Evolutionary conservation across 129 eudicot species (phyloP), one percentile per base, ranked within the genome.

Genomic region (Erigeron canadensis): DNA sequence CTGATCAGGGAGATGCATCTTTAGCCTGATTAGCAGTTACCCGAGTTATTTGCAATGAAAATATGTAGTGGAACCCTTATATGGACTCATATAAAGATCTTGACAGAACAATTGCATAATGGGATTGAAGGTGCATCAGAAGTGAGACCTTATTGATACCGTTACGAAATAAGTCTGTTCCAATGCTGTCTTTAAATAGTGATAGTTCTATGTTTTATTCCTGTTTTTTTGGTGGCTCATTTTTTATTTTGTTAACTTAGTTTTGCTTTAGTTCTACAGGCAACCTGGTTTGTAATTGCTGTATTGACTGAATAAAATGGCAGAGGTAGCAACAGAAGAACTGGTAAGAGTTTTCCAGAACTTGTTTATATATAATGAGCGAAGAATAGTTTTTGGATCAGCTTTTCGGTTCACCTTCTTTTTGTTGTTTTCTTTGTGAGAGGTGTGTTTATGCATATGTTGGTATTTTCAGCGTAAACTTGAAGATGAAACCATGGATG

Each of bases 401-500:
- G 34, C 34, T 28, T 28, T 28, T 3, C 3, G 34, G 34, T 43
- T 21, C 4, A 37, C 17, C 37, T 7, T 28, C n/a, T 38, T 68
- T 43, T 4, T 8, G 10, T 64, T 21, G 11, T 70, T 43, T 42
- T 65, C 48, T 58, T 41, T 17, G 5, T 43, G 56, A 60, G 44
- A 38, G 64, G 38, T 9, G 22, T 57, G 41, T 55, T 46, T 62
- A 42, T 64, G 45, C 16, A 67, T 45, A 50, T 79, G 46, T 40
- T n/a, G 63, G 60, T 65, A 51, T 63, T 81, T 69, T 58, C 75
- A 64, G 81, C 79, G 12, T 59, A 82, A 79, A 59, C 40, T 81
- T 43, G 78, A 58, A 75, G 88, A 55, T 55, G 80, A 73, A 70
- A 37, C 81, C 18, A 61, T 46, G 40, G 86, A 75, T 66, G 77